A percentile compares a stretch with the other conserved stretches of the same genome.
Conservation (phyloP, 202 grass and related monocot genomes). For the Schoenoplectus tabernaemontani region DNA sequence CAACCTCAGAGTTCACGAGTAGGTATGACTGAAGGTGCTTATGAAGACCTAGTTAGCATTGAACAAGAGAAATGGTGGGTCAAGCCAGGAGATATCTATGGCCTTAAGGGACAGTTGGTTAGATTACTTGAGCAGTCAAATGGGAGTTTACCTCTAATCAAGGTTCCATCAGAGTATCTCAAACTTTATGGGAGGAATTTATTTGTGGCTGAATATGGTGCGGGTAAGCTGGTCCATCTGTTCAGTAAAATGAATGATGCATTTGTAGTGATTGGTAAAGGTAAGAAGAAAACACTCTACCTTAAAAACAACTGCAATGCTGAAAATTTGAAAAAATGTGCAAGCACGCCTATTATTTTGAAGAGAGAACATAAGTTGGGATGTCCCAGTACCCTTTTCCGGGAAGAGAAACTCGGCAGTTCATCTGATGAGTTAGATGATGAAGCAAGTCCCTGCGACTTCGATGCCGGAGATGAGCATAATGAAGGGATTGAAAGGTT, state of each 20-base stretch:
- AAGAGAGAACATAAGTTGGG: conserved; percentile 42
- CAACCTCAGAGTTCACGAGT: conserved; percentile 37
- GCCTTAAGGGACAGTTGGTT: conserved; percentile 82
- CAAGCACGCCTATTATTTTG: conserved; percentile 54
- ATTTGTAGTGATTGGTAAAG: conserved; percentile 71
- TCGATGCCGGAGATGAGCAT: conserved; percentile 35
- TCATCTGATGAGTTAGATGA: conserved; percentile 62
- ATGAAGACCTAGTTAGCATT: conserved; percentile 29
- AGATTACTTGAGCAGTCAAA: conserved; percentile 69
- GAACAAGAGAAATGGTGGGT: conserved; percentile 80
- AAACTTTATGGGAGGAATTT: conserved; percentile 80
- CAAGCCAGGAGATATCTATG: conserved; percentile 79
- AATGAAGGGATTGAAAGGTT: conserved; percentile 44
- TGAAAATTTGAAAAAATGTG: conserved; percentile 47
- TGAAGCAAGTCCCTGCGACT: conserved; percentile 43
- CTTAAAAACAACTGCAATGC: conserved; percentile 51
- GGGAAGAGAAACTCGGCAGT: conserved; percentile 19
- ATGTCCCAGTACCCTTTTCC: not conserved
- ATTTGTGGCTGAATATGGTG: conserved; percentile 87
- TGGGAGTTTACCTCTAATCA: conserved; percentile 71
- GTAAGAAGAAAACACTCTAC: conserved; percentile 69
- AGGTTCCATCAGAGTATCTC: conserved; percentile 79
- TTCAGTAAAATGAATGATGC: conserved; percentile 68
- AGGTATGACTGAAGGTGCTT: conserved; percentile 34
- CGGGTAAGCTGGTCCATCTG: conserved; percentile 57